Conservation (phyloP, 805 yeast species). For the Starmerella stigmatis region DNA sequence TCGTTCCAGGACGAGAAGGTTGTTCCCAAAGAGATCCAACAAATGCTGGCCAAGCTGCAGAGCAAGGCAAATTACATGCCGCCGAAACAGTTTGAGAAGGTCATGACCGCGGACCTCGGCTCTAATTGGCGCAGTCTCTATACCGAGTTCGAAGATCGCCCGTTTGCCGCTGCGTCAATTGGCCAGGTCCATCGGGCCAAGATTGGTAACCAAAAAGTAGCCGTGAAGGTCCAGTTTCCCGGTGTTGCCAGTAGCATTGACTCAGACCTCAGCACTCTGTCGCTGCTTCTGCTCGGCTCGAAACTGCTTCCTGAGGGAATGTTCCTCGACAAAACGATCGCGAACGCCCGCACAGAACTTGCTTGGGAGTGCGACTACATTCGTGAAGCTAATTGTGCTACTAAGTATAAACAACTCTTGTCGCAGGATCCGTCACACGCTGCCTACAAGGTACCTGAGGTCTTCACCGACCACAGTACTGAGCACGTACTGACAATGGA, state of each 20-base stretch:
- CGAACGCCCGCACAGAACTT: constrained; percentile 82
- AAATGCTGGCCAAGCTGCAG: constrained; percentile 72
- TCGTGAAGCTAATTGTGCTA: constrained; percentile 73
- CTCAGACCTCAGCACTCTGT: constrained; percentile 78
- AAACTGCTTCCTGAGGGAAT: constrained; percentile 81
- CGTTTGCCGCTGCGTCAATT: constrained; percentile 94
- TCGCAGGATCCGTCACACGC: constrained; percentile 41
- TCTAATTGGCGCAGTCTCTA: constrained; percentile 65
- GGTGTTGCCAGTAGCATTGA: constrained; percentile 92
- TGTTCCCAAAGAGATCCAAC: constrained; percentile 74
- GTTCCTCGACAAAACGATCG: constrained; percentile 82
- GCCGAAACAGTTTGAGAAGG: constrained; percentile 69
- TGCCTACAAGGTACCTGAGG: constrained; percentile 65
- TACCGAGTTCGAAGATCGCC: constrained; percentile 68
- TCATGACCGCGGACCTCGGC: constrained; percentile 66
- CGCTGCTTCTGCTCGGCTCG: constrained; percentile 76
- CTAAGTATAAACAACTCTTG: constrained; percentile 53
- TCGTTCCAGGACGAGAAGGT: constrained; percentile 86
- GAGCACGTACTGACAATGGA: constrained; percentile 84
- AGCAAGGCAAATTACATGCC: constrained; percentile 97
- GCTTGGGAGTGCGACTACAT: constrained; percentile 97
- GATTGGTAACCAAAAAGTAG: constrained; percentile 44
- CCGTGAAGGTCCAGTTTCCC: constrained; percentile 93
- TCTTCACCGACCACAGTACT: constrained; percentile 66
- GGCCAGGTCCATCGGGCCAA: constrained; percentile 91